Base-by-base conservation (phyloP, 306 rosid genomes). In the Carpinus fangiana region DNA sequence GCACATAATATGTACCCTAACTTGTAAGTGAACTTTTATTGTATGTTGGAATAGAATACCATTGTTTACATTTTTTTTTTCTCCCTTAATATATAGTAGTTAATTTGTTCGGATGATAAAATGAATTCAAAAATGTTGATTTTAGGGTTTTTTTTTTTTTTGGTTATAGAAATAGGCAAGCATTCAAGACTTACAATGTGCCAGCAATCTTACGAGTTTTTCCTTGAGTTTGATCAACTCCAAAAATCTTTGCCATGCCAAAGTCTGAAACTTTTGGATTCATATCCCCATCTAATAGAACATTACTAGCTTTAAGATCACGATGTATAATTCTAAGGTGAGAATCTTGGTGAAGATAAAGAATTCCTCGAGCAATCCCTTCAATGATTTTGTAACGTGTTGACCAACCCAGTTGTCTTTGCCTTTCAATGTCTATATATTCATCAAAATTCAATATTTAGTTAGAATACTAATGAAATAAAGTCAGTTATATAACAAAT, bases 301-400 rank as follows among this genome's bases (percentile, higher is more conserved):
- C 5, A 38, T 51, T 20, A 68, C 86, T 70, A 7, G 87, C 68
- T 84, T 81, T 87, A 1, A 81, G 77, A 84, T 87, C 90, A 9
- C 73, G 81, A 26, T 81, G 86, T 65, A 84, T 84, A 9, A 87
- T 76, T 79, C 53, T 67, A 70, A 76, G 85, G 1, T 51, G 71
- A 2, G 88, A 87, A 53, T 87, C 86, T 52, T 87, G 80, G 1
- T 87, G 91, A 0, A 87, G 76, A 51, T 87, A 85, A 3, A 78
- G 23, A 4, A 85, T 12, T 11, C 85, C 82, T 16, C 84, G 72
- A 50, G 82, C 85, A 12, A 84, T 74, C 5, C 85, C 90, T 16
- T n/a, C 59, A 0, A 85, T 61, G 5, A 88, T 81, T 46, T 34
- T 80, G 78, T 82, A 84, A 28, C 87, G 80, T 73, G 14, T 79